phyloP scores from a whole-genome alignment of 495 filamentous ascomycete genomes.

The Letharia lupina region DNA sequence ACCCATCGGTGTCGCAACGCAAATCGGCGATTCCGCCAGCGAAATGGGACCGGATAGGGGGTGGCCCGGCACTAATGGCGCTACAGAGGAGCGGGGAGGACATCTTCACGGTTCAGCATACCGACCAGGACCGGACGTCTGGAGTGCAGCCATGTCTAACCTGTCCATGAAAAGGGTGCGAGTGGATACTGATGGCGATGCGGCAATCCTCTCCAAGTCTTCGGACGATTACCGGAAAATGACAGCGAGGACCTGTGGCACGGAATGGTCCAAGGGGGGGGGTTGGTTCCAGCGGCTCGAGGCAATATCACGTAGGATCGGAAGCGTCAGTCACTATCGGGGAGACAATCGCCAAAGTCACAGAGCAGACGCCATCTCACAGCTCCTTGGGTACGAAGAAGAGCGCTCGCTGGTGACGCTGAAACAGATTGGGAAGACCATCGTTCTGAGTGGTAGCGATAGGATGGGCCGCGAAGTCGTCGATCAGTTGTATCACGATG shows the following conservation, averaged over 20 bases:
- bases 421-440: slow-evolving; percentile 6
- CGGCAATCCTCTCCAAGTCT: not conserved
- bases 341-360: slow-evolving; percentile 3
- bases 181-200: slow-evolving; percentile 2
- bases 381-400: slow-evolving; percentile 6
- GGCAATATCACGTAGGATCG: not conserved
- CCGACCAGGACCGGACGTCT: not conserved
- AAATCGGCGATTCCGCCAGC: not conserved
- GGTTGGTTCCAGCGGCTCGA: not conserved
- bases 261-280: not conserved
- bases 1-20: not conserved
- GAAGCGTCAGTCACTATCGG: not conserved
- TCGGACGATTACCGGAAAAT: not conserved
- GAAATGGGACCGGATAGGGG: not conserved
- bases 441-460: not conserved
- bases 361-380: slow-evolving; percentile 3
- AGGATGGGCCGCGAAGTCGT: slow-evolving; percentile 1
- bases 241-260: slow-evolving; percentile 4
- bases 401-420: slow-evolving; percentile 4
- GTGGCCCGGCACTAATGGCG: not conserved
- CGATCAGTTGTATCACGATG: not conserved
- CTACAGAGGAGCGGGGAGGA: not conserved
- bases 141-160: not conserved
- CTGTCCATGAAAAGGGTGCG: slow-evolving; percentile 6
- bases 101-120: not conserved